A percentile compares a stretch with the other conserved stretches of the same genome.
phyloP scores from a whole-genome alignment of 2,329 filamentous ascomycete genomes.

The Claviceps cyperi region DNA sequence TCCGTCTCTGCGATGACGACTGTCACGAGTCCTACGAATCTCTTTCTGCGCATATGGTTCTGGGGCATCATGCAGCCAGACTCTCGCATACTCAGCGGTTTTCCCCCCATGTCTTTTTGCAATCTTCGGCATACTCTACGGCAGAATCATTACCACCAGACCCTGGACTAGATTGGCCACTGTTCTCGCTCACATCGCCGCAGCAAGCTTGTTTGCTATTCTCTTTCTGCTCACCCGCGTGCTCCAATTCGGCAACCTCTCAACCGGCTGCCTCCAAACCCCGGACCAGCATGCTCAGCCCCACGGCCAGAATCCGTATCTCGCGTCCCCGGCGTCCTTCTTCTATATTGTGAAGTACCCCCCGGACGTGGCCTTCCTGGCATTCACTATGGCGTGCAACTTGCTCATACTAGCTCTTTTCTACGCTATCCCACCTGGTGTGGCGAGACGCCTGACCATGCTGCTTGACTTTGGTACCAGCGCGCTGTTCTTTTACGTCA shows the following conservation, averaged over 20 bases:
- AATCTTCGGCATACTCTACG: conserved; percentile 29
- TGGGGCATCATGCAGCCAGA: conserved; percentile 13
- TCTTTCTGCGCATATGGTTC: conserved; percentile 27
- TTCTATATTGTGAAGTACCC: conserved; percentile 34
- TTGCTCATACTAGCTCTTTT: conserved; percentile 25
- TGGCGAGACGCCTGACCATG: conserved; percentile 18
- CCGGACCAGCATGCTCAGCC: conserved; percentile 20
- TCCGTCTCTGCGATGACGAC: background rate
- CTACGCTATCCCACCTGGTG: conserved; percentile 15
- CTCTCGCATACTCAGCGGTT: conserved; percentile 21
- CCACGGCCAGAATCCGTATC: conserved; percentile 22
- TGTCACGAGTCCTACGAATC: conserved; percentile 8
- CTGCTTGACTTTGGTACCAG: conserved; percentile 30
- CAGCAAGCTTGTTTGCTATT: conserved; percentile 17
- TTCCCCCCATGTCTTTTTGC: conserved; percentile 32
- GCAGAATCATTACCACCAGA: conserved; percentile 21
- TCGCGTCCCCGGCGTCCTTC: conserved; percentile 26
- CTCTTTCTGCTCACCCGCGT: conserved; percentile 28
- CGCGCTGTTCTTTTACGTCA: conserved; percentile 30
- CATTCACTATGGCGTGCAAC: conserved; percentile 25
- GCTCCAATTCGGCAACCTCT: conserved; percentile 28
- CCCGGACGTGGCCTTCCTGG: conserved; percentile 31
- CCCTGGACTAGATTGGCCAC: conserved; percentile 16
- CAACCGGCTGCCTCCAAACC: conserved; percentile 26
- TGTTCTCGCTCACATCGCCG: conserved; percentile 14